Percentiles rank a stretch among this genome's conserved stretches.
phyloP scores from a whole-genome alignment of 345 rosid species.

The Clarkia xantiana region DNA sequence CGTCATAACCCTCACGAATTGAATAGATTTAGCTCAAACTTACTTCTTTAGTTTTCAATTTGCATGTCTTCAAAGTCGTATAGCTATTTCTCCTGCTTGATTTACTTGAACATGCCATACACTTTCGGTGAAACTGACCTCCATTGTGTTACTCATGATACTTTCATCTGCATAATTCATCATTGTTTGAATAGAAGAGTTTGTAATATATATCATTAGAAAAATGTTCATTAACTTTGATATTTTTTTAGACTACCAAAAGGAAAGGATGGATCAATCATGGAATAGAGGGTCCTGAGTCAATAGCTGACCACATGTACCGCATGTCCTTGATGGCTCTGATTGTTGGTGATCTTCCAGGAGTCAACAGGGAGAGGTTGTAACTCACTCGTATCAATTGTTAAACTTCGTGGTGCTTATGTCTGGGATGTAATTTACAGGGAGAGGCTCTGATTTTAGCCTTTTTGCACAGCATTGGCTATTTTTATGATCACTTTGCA shows the following conservation, averaged over 20 bases:
- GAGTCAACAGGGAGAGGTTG: conserved; percentile 70
- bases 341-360: conserved; percentile 61
- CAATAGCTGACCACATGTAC: conserved; percentile 93
- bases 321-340: conserved; percentile 89
- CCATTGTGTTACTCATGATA: no score
- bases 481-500: no score
- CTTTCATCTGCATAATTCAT: not conserved
- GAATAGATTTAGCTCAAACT: no score
- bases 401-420: no score
- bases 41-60: no score
- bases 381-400: not conserved
- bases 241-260: conserved; percentile 51
- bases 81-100: no score
- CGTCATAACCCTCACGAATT: no score
- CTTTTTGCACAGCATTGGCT: not conserved
- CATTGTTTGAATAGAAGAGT: not conserved
- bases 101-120: no score
- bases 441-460: not conserved
- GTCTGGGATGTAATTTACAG: no score
- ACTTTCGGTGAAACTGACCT: no score
- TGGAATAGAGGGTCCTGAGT: conserved; percentile 69
- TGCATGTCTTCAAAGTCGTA: no score
- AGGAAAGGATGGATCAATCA: conserved; percentile 92
- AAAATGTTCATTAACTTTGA: not conserved
- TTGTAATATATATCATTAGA: not conserved